Evolutionary conservation across 192 early-diverging fungal genomes (phyloP).

Genomic region (Lobosporangium transversale): DNA sequence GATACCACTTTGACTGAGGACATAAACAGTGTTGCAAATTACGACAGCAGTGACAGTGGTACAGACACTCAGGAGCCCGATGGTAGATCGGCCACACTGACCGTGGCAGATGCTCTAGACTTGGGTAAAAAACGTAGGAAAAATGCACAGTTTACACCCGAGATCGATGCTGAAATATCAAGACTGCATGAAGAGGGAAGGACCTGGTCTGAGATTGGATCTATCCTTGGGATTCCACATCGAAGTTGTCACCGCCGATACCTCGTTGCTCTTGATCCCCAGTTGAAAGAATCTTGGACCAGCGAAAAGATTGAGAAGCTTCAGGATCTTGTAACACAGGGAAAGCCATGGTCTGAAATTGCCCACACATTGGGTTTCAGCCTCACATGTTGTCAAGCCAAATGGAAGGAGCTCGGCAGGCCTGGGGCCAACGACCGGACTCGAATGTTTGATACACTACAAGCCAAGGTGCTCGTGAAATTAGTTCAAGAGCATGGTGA

Average conservation of each 20-base stretch:
- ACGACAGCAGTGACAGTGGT: too few relatives aligned
- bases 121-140: too few relatives aligned
- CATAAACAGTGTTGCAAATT: too few relatives aligned
- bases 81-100: too few relatives aligned
- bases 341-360: slow-evolving; percentile 32
- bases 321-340: slow-evolving; percentile 24
- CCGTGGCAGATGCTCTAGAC: neutral
- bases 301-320: neutral
- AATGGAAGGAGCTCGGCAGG: slow-evolving; percentile 19
- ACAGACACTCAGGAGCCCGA: too few relatives aligned
- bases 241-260: slow-evolving; percentile 43
- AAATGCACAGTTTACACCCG: slow-evolving; percentile 32
- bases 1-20: slow-evolving; percentile 5
- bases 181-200: neutral
- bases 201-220: slow-evolving; percentile 35
- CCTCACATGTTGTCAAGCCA: slow-evolving; percentile 18
- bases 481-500: slow-evolving; percentile 34
- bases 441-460: slow-evolving; percentile 34
- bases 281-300: slow-evolving; percentile 12
- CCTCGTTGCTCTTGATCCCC: slow-evolving; percentile 5
- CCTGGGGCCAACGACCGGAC: slow-evolving; percentile 22
- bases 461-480: slow-evolving; percentile 31
- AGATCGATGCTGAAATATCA: slow-evolving; percentile 26
- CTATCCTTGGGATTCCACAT: slow-evolving; percentile 15
- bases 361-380: neutral